Base-by-base conservation (phyloP, 306 rosid genomes). In the Senna tora region DNA sequence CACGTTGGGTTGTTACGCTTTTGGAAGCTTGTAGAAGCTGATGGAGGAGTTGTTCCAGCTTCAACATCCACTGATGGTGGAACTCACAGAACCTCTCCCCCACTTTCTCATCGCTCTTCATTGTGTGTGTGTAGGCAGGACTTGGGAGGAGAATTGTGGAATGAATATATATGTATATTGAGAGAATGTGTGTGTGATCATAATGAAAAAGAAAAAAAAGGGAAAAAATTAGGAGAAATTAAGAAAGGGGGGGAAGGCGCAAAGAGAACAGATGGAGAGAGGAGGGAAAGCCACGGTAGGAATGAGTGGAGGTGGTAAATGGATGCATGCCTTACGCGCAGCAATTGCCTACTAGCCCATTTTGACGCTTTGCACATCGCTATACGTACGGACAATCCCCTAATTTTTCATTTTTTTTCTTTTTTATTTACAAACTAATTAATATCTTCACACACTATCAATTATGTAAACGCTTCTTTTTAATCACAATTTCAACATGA, bases 301-400 rank as follows among this genome's bases (percentile, higher is more conserved):
- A 11, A 58, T 41, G 36, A 42, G 76, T 59, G 75, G 58, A 46
- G 46, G 34, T 5, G 74, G 19, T 66, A 56, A 33, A 68, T 50
- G 15, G 72, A 75, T 87, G 90, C 90, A 89, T 89, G 96, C 71
- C 72, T 76, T 83, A 80, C 84, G 84, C 84, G 88, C 81, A 76
- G 86, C 87, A 60, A 60, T n/a, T 62, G 47, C 54, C 71, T 32
- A 62, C 67, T 64, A 60, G 30, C 4, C 11, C 16, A 11, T 6
- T 28, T 60, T 80, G 85, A 80, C 83, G 81, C 80, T 82, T 80
- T 80, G 87, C 82, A 38, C 8, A 12, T 6, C 54, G 28, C 21
- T 42, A 77, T 7, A 36, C 38, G 28, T 58, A n/a, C 34, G 62
- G 50, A 33, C 60, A 46, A 5, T 7, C 39, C 39, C 6, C 39